Conservation (phyloP, 176 grass and related monocot species). For the Carex cristatella region DNA sequence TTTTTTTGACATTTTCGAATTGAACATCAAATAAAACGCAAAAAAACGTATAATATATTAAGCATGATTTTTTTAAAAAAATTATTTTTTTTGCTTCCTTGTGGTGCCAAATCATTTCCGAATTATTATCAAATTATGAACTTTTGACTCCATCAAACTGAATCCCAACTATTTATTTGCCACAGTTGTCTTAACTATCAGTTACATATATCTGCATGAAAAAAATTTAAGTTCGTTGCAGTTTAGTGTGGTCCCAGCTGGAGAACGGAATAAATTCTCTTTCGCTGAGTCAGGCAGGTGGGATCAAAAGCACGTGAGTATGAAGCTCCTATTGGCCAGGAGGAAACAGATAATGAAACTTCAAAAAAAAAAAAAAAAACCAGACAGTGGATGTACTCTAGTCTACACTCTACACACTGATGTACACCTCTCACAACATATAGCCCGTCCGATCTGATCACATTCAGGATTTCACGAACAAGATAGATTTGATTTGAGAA, state of each 20-base stretch:
- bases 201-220: no score
- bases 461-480: not conserved
- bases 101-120: no score
- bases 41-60: no score
- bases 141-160: no score
- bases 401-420: not conserved
- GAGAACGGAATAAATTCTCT: conserved; percentile 8
- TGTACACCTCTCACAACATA: not conserved
- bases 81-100: no score
- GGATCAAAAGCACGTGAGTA: conserved; percentile 2
- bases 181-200: no score
- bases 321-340: not conserved
- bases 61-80: no score
- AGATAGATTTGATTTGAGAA: not conserved
- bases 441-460: not conserved
- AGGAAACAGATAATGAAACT: not conserved
- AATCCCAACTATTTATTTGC: no score
- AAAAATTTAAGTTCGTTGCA: conserved; percentile 1
- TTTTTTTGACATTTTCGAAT: no score
- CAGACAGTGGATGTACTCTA: not conserved
- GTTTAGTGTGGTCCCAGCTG: not conserved
- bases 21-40: no score
- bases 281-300: not conserved
- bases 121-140: no score
- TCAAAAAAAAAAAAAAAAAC: not conserved